Base-by-base conservation (phyloP, 257 asterid species). In the Solanum gracilifrons region DNA sequence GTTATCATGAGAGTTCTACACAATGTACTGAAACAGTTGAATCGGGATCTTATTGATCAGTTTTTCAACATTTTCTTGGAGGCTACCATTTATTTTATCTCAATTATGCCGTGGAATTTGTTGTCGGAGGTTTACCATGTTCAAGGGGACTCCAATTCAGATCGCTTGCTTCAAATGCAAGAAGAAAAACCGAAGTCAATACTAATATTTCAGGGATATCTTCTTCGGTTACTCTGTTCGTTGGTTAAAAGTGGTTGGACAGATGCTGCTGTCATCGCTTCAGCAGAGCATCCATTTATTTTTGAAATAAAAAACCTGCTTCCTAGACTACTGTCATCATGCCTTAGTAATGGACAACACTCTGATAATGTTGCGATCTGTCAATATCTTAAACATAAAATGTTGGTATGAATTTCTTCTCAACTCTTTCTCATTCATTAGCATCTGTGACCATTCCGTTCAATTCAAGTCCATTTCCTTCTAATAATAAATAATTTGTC, bases 351-450 rank as follows among this genome's bases (percentile, higher is more conserved):
- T 86, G 90, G 88, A 82, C 93, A 88, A 85, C 87, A 86, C 48
- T 68, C 88, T 41, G 84, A 71, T 48, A 87, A 87, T 90, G 82
- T 88, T 88, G 91, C 91, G 51, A 89, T 92, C 37, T 92, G 90
- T 86, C 93, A 91, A 69, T 97, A 95, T 89, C 87, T 92, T 90
- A 94, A 93, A 82, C 98, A 97, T 93, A 95, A 97, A 92, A 86
- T 96, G 55, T 91, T 97, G 98, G 99, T 96, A 92, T 87, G 89
- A 66, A 79, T 21, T 43, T 74, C 29, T 75, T 74, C 33, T 51
- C 23, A 18, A 21, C 58, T 86, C 18, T 37, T 74, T 27, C 85
- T 60, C 46, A 31, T 48, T 48, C 33, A 48, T 48, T 48, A 48
- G 85, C 29, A 29, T 82, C 48, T 41, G 58, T 7, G 27, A 25